Evolutionary conservation across 148 eudicot genomes (phyloP).

Genomic region (Rhododendron griersonianum): DNA sequence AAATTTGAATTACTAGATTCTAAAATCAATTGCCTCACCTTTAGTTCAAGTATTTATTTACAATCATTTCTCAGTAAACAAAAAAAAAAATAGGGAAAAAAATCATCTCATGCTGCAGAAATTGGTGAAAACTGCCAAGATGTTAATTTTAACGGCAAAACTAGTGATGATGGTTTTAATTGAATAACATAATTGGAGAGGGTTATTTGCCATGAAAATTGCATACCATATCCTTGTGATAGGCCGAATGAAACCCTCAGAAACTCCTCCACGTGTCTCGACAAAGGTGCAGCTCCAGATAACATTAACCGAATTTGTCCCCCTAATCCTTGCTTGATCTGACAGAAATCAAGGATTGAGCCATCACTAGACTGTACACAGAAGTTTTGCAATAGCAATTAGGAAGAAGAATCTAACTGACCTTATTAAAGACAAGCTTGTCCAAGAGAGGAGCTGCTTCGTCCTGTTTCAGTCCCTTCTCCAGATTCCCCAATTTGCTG

Average conservation of each 20-base stretch:
- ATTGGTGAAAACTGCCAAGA: not conserved
- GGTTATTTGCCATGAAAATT: not conserved
- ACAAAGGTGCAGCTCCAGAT: slow-evolving; percentile 96
- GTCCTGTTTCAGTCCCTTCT: slow-evolving; percentile 81
- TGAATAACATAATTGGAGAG: not conserved
- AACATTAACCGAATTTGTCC: slow-evolving; percentile 76
- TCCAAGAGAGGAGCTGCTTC: slow-evolving; percentile 92
- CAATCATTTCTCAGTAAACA: not conserved
- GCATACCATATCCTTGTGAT: slow-evolving; percentile 92
- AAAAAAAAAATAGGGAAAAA: not conserved
- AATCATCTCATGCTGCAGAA: not conserved
- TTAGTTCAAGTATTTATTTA: not conserved
- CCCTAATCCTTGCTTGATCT: slow-evolving; percentile 93
- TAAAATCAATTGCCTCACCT: not conserved
- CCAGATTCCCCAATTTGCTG: slow-evolving; percentile 86
- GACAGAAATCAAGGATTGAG: not conserved
- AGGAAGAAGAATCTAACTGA: slow-evolving; percentile 13
- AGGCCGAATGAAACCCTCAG: slow-evolving; percentile 80
- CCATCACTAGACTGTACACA: not conserved
- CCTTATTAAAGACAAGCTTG: slow-evolving; percentile 85
- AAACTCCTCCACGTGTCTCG: slow-evolving; percentile 91
- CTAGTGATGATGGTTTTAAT: not conserved
- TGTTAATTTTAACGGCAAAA: not conserved
- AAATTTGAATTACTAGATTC: not conserved
- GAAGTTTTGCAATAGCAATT: not conserved